These are phyloP conservation scores for Solanum sparsipilum DNA, from an alignment of 257 asterid genomes.

Conservation along the genomic window DNA sequence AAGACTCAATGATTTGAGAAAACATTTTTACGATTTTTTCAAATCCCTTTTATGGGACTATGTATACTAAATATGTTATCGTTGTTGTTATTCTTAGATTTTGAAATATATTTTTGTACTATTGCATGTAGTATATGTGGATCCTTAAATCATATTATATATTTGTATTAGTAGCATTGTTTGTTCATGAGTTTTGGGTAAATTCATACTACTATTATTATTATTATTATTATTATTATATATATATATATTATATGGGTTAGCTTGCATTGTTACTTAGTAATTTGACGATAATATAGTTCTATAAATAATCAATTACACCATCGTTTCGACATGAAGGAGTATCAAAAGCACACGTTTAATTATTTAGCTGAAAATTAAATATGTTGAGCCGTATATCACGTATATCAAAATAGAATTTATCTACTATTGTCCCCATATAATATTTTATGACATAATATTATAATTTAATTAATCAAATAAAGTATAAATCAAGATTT, in stretches of 20 bases:
- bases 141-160: not conserved
- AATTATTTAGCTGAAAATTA: not conserved
- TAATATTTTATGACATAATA: not conserved
- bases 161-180: not conserved
- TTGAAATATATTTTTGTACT: not conserved
- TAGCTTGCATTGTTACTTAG: not conserved
- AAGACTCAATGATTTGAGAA: not conserved
- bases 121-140: not conserved
- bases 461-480: not conserved
- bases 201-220: not conserved
- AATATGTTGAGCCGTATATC: not conserved
- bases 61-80: no score
- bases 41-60: accelerated
- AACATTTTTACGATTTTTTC: not conserved
- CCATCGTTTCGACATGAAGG: not conserved
- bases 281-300: not conserved
- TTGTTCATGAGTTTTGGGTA: not conserved
- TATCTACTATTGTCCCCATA: not conserved
- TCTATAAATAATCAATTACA: not conserved
- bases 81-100: no score
- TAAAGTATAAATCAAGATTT: not conserved
- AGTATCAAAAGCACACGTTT: not conserved
- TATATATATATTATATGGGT: no score
- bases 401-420: not conserved
- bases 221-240: no score